A percentile compares a stretch with the other conserved stretches of the same genome.
These are phyloP conservation scores for Elaeis guineensis DNA, from an alignment of 176 grass and related monocot genomes.

Conservation along the genomic window DNA sequence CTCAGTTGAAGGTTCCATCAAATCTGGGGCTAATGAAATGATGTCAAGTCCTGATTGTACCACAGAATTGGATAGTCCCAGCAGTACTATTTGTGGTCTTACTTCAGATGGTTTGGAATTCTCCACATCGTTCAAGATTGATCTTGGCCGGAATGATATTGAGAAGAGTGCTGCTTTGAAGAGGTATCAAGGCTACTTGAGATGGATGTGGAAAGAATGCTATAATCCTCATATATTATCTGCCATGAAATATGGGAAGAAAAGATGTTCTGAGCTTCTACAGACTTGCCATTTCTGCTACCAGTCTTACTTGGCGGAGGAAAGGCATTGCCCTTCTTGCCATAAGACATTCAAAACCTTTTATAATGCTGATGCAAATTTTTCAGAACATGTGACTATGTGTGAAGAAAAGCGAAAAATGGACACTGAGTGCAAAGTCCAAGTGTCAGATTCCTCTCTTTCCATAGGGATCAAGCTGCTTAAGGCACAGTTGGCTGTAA, in stretches of 20 bases:
- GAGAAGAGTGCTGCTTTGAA: slow-evolving; percentile 59
- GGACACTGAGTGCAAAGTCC: slow-evolving; percentile 50
- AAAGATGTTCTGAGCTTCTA: slow-evolving; percentile 50
- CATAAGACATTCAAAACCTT: slow-evolving; percentile 69
- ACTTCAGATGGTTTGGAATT: slow-evolving; percentile 43
- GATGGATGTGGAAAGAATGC: slow-evolving; percentile 81
- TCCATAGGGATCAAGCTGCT: slow-evolving; percentile 65
- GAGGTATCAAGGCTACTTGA: slow-evolving; percentile 54
- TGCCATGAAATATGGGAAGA: slow-evolving; percentile 57
- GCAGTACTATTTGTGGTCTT: slow-evolving; percentile 47
- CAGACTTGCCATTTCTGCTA: slow-evolving; percentile 58
- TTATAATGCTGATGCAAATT: slow-evolving; percentile 28
- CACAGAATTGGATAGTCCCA: slow-evolving; percentile 65
- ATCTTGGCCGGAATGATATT: slow-evolving; percentile 45
- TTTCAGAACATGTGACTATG: slow-evolving; percentile 52
- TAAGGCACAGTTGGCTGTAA: slow-evolving; percentile 49
- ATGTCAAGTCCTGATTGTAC: slow-evolving; percentile 40
- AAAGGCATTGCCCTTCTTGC: slow-evolving; percentile 68
- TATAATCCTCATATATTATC: slow-evolving; percentile 27
- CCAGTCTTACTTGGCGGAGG: slow-evolving; percentile 61
- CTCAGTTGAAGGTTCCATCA: slow-evolving; percentile 26
- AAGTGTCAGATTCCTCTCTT: slow-evolving; percentile 42
- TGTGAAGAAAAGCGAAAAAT: slow-evolving; percentile 57
- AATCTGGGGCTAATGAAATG: slow-evolving; percentile 33
- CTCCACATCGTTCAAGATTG: slow-evolving; percentile 69